phyloP scores from a whole-genome alignment of 352 stramenopile genomes.

The Globisporangium mamillatum region DNA sequence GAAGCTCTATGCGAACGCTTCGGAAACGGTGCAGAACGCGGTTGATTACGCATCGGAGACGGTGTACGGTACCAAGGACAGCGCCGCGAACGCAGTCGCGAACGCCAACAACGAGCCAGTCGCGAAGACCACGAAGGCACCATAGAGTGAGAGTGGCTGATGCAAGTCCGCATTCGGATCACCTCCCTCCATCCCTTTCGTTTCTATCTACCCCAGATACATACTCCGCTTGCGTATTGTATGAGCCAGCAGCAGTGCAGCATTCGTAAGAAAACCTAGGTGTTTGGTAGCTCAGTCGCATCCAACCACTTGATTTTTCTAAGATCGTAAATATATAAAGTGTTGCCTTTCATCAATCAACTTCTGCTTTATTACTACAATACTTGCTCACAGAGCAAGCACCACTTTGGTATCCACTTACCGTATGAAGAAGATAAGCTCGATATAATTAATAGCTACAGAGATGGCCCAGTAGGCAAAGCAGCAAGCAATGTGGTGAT shows the following conservation, averaged over 20 bases:
- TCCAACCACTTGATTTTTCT: background rate
- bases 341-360: background rate
- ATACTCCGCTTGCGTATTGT: background rate
- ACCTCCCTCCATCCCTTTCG: background rate
- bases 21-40: background rate
- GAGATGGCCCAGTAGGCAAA: too few species aligned
- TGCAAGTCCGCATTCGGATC: too few species aligned
- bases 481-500: too few species aligned
- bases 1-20: background rate
- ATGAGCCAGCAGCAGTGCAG: background rate
- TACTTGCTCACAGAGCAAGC: too few species aligned
- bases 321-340: background rate
- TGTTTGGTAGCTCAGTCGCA: background rate
- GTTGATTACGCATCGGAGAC: background rate
- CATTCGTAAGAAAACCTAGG: background rate
- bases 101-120: background rate
- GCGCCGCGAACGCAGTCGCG: background rate
- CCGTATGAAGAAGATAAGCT: background rate
- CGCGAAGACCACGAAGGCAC: background rate
- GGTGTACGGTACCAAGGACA: background rate
- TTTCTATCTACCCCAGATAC: background rate
- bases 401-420: too few species aligned
- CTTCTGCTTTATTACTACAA: background rate
- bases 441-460: too few species aligned
- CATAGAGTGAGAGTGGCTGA: background rate